These are phyloP conservation scores for Hygrophoropsis aurantiaca DNA, from an alignment of 768 basidiomycete species.

Conservation along the genomic window DNA sequence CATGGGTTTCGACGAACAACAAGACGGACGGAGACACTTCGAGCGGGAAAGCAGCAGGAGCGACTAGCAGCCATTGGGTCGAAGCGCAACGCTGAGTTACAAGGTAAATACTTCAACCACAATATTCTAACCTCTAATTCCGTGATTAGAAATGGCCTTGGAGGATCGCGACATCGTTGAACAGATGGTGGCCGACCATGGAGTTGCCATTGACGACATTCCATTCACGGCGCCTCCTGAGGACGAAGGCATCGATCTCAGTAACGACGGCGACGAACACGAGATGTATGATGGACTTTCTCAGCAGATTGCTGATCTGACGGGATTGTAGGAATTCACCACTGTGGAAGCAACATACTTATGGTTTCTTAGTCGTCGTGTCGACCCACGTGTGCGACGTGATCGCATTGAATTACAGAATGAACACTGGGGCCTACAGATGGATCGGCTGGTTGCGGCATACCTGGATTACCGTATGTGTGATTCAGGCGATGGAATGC, in stretches of 20 bases:
- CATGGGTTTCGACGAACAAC: too few relatives aligned
- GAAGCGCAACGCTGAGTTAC: background rate
- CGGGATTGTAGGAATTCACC: background rate
- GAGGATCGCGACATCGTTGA: background rate
- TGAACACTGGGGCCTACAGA: constrained; percentile 2
- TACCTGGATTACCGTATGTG: background rate
- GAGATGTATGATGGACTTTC: background rate
- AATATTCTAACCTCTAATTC: background rate
- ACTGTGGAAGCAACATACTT: background rate
- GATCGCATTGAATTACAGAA: constrained; percentile 1
- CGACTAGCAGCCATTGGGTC: too few relatives aligned
- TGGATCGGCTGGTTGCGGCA: background rate
- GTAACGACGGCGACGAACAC: constrained; percentile 2
- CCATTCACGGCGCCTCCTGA: constrained; percentile 1
- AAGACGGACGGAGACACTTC: too few relatives aligned
- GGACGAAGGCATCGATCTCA: constrained; percentile 3
- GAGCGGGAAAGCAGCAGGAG: too few relatives aligned
- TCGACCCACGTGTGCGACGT: background rate
- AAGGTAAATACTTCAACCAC: background rate
- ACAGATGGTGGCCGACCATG: too few relatives aligned
- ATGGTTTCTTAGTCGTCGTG: background rate
- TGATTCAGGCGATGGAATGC: background rate
- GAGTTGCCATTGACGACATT: background rate
- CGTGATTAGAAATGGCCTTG: background rate
- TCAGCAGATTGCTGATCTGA: background rate